phyloP scores from a whole-genome alignment of 805 yeast genomes.

The Cyberlindnera lachancei region DNA sequence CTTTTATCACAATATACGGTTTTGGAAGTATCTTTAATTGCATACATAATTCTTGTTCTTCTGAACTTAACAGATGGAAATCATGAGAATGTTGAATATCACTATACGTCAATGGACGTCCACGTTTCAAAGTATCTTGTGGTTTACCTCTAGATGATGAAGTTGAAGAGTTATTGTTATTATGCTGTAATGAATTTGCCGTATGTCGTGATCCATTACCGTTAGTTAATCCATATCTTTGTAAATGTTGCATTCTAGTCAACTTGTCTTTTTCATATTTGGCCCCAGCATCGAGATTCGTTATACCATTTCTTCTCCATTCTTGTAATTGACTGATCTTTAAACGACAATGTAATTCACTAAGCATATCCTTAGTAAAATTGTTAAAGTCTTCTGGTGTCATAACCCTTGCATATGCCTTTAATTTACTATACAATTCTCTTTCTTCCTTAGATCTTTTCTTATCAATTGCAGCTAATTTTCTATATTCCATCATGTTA shows the following conservation, averaged over 20 bases:
- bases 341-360: conserved; percentile 70
- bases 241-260: conserved; percentile 54
- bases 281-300: conserved; percentile 72
- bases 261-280: conserved; percentile 86
- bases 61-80: conserved; percentile 73
- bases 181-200: conserved; percentile 24
- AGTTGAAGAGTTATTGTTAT: too few relatives aligned
- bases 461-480: conserved; percentile 75
- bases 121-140: conserved; percentile 25
- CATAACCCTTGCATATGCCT: conserved; percentile 77
- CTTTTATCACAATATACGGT: conserved; percentile 90
- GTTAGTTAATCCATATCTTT: conserved; percentile 35
- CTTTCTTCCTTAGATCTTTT: conserved; percentile 84
- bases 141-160: conserved; percentile 17
- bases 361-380: conserved; percentile 64
- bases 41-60: conserved; percentile 81
- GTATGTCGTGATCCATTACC: conserved; percentile 27
- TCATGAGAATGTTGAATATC: conserved; percentile 79
- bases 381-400: conserved; percentile 73
- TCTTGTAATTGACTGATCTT: conserved; percentile 87
- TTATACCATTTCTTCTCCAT: conserved; percentile 87
- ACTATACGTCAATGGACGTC: conserved; percentile 40
- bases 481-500: conserved; percentile 75
- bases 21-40: conserved; percentile 82
- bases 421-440: conserved; percentile 65